These are phyloP conservation scores for Tremellales sp. DNA, from an alignment of 1,284 basidiomycete species.

Conservation along the genomic window DNA sequence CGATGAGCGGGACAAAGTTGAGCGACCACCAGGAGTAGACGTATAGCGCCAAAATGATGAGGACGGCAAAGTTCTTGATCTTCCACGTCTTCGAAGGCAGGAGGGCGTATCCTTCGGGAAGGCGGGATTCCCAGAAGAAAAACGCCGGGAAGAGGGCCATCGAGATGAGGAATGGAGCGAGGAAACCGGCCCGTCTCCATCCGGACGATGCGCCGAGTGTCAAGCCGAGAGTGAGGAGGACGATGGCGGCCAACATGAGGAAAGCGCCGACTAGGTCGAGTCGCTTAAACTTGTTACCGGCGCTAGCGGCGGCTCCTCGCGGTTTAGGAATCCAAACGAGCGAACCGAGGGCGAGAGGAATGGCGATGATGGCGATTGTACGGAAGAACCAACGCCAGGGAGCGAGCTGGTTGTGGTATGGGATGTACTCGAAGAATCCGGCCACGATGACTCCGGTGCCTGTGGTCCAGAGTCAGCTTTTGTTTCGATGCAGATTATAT, in stretches of 20 bases:
- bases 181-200: constrained; percentile 20
- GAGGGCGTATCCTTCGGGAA: constrained; percentile 34
- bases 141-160: constrained; percentile 27
- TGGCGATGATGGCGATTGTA: constrained; percentile 32
- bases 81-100: constrained; percentile 38
- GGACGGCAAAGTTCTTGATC: constrained; percentile 40
- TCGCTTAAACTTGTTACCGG: constrained; percentile 17
- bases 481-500: too few relatives aligned
- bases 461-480: too few relatives aligned
- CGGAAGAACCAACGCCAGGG: constrained; percentile 42
- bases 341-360: constrained; percentile 14
- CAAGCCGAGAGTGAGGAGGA: constrained; percentile 28
- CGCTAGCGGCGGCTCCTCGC: constrained; percentile 9
- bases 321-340: constrained; percentile 18
- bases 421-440: constrained; percentile 28
- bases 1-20: constrained; percentile 18
- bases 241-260: constrained; percentile 23
- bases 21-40: constrained; percentile 40
- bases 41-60: constrained; percentile 33
- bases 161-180: constrained; percentile 31
- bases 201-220: constrained; percentile 31
- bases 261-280: constrained; percentile 28
- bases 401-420: constrained; percentile 31
- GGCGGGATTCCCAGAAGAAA: constrained; percentile 23
- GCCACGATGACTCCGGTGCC: constrained; percentile 23